These are phyloP conservation scores for Xylariaceae sp. DNA, from an alignment of 2,329 filamentous ascomycete species.

Conservation along the genomic window DNA sequence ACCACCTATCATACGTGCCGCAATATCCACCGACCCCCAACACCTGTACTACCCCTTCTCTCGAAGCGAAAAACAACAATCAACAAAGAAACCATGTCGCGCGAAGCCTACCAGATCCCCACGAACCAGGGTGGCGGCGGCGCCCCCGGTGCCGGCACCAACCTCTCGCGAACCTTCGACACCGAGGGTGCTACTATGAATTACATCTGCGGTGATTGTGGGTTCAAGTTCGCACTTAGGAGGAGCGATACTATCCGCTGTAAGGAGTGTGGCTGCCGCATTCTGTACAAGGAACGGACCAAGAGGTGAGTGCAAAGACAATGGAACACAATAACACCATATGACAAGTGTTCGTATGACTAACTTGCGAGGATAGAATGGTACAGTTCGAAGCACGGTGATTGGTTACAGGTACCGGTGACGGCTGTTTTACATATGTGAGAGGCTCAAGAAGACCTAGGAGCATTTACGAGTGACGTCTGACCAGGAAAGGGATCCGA, in stretches of 20 bases:
- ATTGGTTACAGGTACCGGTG: constrained; percentile 29
- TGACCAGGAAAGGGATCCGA: background rate
- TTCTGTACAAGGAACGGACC: constrained; percentile 96
- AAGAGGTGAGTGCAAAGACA: too few relatives aligned
- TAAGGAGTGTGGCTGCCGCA: constrained; percentile 91
- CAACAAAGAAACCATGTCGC: constrained; percentile 58
- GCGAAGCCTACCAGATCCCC: constrained; percentile 81
- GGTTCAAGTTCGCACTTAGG: constrained; percentile 75
- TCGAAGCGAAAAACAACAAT: background rate
- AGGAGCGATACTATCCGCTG: constrained; percentile 83
- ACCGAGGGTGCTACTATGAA: constrained; percentile 64
- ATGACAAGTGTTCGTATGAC: background rate
- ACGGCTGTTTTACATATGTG: background rate
- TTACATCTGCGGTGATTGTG: constrained; percentile 86
- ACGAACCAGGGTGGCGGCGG: constrained; percentile 55
- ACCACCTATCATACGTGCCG: background rate
- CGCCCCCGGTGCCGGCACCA: constrained; percentile 50
- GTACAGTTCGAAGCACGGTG: constrained; percentile 97
- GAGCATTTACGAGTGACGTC: constrained; percentile 4
- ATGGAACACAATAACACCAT: too few relatives aligned
- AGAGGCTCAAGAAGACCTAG: background rate
- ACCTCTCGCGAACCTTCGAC: constrained; percentile 50
- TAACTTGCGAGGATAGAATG: constrained; percentile 71
- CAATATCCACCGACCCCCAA: background rate
- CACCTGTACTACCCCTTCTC: too few relatives aligned